Conservation (phyloP, 1,139 yeast genomes). For the Wickerhamomyces sp. region DNA sequence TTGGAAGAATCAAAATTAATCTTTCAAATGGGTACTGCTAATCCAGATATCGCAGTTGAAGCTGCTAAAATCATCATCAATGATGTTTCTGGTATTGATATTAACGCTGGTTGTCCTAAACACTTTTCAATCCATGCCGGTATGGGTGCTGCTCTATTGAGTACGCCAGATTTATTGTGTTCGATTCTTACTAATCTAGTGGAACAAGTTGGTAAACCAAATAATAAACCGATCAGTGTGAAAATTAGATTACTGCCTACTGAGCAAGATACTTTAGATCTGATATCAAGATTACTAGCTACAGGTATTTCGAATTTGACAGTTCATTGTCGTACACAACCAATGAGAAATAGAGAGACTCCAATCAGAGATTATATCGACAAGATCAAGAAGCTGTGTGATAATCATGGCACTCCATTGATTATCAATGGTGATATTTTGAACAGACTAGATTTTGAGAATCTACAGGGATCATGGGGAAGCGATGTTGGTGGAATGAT, state of each 20-base stretch:
- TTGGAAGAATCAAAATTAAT: constrained; percentile 61
- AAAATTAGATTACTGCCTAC: constrained; percentile 75
- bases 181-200: constrained; percentile 66
- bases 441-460: constrained; percentile 48
- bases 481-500: constrained; percentile 81
- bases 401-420: constrained; percentile 60
- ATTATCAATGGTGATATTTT: constrained; percentile 77
- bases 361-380: constrained; percentile 67
- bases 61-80: constrained; percentile 77
- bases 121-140: constrained; percentile 87
- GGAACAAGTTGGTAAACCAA: constrained; percentile 71
- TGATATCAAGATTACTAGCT: constrained; percentile 58
- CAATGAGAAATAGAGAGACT: constrained; percentile 82
- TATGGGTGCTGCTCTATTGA: constrained; percentile 92
- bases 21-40: constrained; percentile 87
- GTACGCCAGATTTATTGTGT: constrained; percentile 74
- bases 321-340: constrained; percentile 84
- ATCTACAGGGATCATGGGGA: constrained; percentile 48
- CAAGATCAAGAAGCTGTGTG: constrained; percentile 58
- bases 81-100: constrained; percentile 90
- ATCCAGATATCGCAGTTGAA: constrained; percentile 76
- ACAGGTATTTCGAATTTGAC: constrained; percentile 87
- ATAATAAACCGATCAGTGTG: constrained; percentile 78
- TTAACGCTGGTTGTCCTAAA: constrained; percentile 96
- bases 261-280: constrained; percentile 51